Evolutionary conservation across 768 basidiomycete genomes (phyloP).

Genomic region (Leccinum subtestaceum): DNA sequence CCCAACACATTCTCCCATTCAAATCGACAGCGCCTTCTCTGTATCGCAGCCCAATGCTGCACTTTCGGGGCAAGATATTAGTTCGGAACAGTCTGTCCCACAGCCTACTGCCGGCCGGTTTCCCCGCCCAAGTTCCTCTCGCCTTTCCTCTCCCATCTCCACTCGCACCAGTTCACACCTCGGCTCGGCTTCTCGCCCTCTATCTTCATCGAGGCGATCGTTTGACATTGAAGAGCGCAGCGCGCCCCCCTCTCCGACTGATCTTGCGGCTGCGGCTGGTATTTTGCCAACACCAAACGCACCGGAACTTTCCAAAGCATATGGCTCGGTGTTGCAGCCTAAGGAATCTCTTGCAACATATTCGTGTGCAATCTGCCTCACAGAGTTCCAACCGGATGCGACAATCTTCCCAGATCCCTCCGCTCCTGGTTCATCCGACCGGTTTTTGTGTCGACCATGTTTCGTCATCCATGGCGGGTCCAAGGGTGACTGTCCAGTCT

Average conservation of each 20-base stretch:
- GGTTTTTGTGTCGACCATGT: constrained; percentile 74
- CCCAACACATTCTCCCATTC: constrained; percentile 36
- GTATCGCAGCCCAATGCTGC: constrained; percentile 10
- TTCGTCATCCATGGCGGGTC: constrained; percentile 73
- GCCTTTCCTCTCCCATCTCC: constrained; percentile 35
- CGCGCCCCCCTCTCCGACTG: constrained; percentile 32
- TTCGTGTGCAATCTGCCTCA: constrained; percentile 63
- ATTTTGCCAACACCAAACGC: constrained; percentile 61
- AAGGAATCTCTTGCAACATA: constrained; percentile 69
- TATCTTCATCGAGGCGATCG: constrained; percentile 53
- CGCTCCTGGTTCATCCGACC: constrained; percentile 26
- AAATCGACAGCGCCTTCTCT: constrained; percentile 15
- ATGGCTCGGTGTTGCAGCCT: constrained; percentile 80
- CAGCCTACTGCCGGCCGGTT: constrained; percentile 38
- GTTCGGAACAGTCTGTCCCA: constrained; percentile 1
- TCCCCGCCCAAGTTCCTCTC: constrained; percentile 46
- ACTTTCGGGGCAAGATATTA: constrained; percentile 6
- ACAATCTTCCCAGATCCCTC: constrained; percentile 81
- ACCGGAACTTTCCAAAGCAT: constrained; percentile 73
- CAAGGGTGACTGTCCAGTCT: constrained; percentile 67
- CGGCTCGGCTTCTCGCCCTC: constrained; percentile 50
- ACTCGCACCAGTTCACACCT: constrained; percentile 59
- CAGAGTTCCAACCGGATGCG: constrained; percentile 72
- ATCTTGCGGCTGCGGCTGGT: constrained; percentile 53
- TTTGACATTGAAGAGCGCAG: constrained; percentile 20